Evolutionary conservation across 2,329 filamentous ascomycete genomes (phyloP).

Genomic region (Leptographium flavum): DNA sequence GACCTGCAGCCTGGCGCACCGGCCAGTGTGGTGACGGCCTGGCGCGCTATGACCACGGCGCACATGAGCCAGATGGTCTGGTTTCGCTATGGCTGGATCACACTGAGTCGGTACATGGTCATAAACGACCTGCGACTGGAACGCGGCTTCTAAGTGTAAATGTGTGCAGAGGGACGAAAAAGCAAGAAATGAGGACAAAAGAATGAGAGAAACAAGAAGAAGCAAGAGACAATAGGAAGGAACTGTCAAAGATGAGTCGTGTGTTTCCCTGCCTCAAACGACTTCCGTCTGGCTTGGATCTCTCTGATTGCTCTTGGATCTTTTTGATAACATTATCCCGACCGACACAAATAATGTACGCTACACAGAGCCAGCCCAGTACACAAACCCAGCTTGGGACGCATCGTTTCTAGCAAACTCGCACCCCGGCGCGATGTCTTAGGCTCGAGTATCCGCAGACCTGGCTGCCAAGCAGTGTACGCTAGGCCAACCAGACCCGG

Average conservation of each 20-base stretch:
- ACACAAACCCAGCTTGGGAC: too few species aligned
- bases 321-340: too few species aligned
- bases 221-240: not conserved
- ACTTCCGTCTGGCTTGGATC: too few species aligned
- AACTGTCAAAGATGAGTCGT: too few species aligned
- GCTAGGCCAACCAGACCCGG: constrained; percentile 25
- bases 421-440: too few species aligned
- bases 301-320: too few species aligned
- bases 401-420: too few species aligned
- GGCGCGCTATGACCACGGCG: constrained; percentile 75
- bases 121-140: constrained; percentile 69
- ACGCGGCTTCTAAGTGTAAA: constrained; percentile 16
- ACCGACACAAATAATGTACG: too few species aligned
- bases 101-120: constrained; percentile 83
- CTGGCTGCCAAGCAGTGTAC: constrained; percentile 20
- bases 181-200: not conserved
- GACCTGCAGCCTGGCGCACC: constrained; percentile 38
- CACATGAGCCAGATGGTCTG: constrained; percentile 96
- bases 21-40: constrained; percentile 41
- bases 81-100: constrained; percentile 96
- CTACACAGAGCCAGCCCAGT: too few species aligned
- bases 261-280: too few species aligned
- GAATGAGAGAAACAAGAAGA: not conserved
- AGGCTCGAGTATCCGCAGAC: too few species aligned
- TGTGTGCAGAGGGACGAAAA: not conserved